Evolutionary conservation across 108 stramenopile species (phyloP), one percentile per base, ranked within the genome.

Genomic region (Nitzschia sp.): DNA sequence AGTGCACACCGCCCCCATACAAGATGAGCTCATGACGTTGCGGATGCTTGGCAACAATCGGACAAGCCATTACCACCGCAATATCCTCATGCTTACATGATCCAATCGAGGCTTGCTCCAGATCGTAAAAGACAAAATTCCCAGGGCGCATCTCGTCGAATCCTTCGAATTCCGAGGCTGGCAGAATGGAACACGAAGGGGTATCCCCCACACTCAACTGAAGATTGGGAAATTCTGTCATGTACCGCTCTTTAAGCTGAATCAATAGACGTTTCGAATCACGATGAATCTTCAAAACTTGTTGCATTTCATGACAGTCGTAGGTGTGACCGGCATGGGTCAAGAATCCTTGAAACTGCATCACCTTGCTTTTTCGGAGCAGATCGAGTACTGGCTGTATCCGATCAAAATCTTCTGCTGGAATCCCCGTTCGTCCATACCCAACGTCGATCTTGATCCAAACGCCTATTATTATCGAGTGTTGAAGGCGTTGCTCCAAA

Each of bases 71-170:
- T 3, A 46, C 63, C 8, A 64, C 63, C n/a, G 63, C 63, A 48
- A 64, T 50, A 30, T 64, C 63, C 8, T 48, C 28, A 15, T 4
- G 5, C 17, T 34, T 11, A 27, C 63, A 64, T 13, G 46, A 48
- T 50, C 63, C 63, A 29, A 64, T 48, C 22, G 27, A 15, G 9
- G 63, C 45, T 64, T 64, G 63, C 25, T 64, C 63, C 47, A 64
- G 8, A 30, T 64, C 63, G 46, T 64, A 64, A 50, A 64, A 64
- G 9, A 64, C 63, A 64, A 64, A 64, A 29, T 64, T 64, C 30
- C 63, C 63, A 26, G 63, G 63, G n/a, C 63, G 45, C 6, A 64
- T 64, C 30, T 64, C 63, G 17, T 64, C 46, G 3, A 48, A 2
- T 28, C 22, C 46, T n/a, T 46, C 30, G 11, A 47, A 48, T 16